Conservation (phyloP, 352 stramenopile genomes). For the Phytophthora melonis region DNA sequence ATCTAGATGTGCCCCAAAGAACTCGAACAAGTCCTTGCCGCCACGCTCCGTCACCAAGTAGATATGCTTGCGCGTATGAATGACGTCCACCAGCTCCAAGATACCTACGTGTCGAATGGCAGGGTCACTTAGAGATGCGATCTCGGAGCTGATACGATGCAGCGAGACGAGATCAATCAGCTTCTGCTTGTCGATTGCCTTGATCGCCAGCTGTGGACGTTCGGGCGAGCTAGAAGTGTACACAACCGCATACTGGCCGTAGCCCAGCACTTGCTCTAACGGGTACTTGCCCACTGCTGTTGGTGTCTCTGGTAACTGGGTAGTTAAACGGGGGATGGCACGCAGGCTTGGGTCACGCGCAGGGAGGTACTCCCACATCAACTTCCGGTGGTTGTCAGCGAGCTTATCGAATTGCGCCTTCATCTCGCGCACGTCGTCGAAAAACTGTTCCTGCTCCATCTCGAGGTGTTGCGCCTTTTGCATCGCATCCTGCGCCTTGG, state of each 20-base stretch:
- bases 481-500: slow-evolving; percentile 50
- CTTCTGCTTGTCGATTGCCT: slow-evolving; percentile 89
- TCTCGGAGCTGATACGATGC: slow-evolving; percentile 83
- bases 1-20: slow-evolving; percentile 62
- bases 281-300: slow-evolving; percentile 70
- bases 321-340: slow-evolving; percentile 59
- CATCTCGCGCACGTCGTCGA: slow-evolving; percentile 79
- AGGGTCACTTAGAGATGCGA: slow-evolving; percentile 74
- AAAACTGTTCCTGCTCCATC: slow-evolving; percentile 87
- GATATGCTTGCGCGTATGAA: slow-evolving; percentile 80
- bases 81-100: slow-evolving; percentile 72
- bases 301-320: slow-evolving; percentile 60
- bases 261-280: slow-evolving; percentile 77
- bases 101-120: slow-evolving; percentile 71
- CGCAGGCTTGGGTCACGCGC: slow-evolving; percentile 57
- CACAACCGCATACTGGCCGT: slow-evolving; percentile 88
- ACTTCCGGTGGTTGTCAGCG: slow-evolving; percentile 59
- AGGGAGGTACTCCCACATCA: slow-evolving; percentile 86
- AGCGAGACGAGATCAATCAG: slow-evolving; percentile 77
- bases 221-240: slow-evolving; percentile 50
- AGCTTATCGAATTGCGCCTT: slow-evolving; percentile 80
- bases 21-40: slow-evolving; percentile 87
- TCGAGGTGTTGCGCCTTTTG: slow-evolving; percentile 83
- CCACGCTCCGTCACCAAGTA: slow-evolving; percentile 89
- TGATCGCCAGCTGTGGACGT: slow-evolving; percentile 64